Evolutionary conservation across 2,329 filamentous ascomycete genomes (phyloP), one percentile per base, ranked within the genome.

Genomic region (Cordyceps farinosa): DNA sequence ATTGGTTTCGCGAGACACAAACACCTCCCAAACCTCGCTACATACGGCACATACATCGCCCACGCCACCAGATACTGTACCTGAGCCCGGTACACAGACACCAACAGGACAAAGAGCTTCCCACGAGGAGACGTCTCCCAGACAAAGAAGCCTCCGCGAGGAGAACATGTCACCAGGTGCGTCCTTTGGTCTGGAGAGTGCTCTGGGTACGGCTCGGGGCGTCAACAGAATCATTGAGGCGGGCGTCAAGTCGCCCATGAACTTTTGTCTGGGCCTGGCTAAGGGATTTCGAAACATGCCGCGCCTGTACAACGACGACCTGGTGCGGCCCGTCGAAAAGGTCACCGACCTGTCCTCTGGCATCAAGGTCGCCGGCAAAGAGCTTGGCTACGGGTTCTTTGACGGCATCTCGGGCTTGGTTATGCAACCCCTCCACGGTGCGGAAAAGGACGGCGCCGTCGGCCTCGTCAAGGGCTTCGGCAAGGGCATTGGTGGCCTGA

Each of bases 271-370:
- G 48, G 90, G 90, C 1, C 77, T 97, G 44, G 90, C 92, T 0
- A 90, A 90, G 73, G 93, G 93, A 0, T 96, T 97, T 72, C 89
- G 94, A 71, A 97, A 97, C 69, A 89, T 90, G 6, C 92, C 93
- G 0, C 88, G 86, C 68, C 79, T 97, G 1, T 97, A 97, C 71
- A 90, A 92, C 48, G 92, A 96, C 69, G 87, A 91, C 1, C 93
- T 88, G 1, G 87, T 97, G 1, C 84, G 91, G 9, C 88, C 89
- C n/a, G 79, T 84, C 1, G 89, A 92, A 64, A 91, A 91, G 68
- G 90, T 97, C 5, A 92, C 90, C 0, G 89, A 88, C 58, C 78
- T 96, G 56, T 82, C 86, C 59, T 91, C 88, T 66, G 93, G 93
- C 0, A 75, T 97, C 32, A 87, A 83, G 66, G 87, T 92, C 51